Evolutionary conservation across 495 filamentous ascomycete genomes (phyloP).

Genomic region (Friedmanniomyces simplex): DNA sequence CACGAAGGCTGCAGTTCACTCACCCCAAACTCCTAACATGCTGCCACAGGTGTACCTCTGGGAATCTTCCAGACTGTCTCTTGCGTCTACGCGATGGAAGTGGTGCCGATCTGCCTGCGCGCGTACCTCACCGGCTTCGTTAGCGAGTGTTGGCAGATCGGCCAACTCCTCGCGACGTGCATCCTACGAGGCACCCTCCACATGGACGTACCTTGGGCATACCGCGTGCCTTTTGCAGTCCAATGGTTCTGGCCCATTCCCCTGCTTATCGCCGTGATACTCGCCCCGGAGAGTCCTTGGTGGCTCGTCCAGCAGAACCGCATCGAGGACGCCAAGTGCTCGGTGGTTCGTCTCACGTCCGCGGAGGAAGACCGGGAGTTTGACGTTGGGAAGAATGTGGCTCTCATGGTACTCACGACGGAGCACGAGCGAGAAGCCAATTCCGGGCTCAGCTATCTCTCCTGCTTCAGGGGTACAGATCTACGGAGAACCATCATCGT

Average conservation of each 20-base stretch:
- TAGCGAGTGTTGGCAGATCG: conserved; percentile 4
- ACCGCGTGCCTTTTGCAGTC: conserved; percentile 58
- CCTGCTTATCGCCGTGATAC: conserved; percentile 54
- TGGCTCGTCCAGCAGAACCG: conserved; percentile 64
- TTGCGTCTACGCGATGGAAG: conserved; percentile 70
- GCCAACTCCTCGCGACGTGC: conserved; percentile 12
- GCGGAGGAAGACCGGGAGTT: background rate
- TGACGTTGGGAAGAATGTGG: background rate
- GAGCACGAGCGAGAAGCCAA: background rate
- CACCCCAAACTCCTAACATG: too few relatives aligned
- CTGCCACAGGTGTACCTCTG: conserved; percentile 36
- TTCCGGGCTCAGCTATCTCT: background rate
- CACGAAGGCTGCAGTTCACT: background rate
- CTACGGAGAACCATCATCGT: background rate
- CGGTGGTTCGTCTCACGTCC: too few relatives aligned
- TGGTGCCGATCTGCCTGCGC: conserved; percentile 39
- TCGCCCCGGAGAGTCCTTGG: conserved; percentile 70
- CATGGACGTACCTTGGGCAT: conserved; percentile 52
- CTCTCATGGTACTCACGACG: background rate
- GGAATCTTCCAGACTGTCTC: conserved; percentile 37
- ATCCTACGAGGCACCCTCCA: conserved; percentile 2
- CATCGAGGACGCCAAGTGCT: conserved; percentile 43
- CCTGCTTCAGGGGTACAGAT: background rate
- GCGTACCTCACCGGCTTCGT: conserved; percentile 31
- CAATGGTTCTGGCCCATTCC: conserved; percentile 81